Conservation (phyloP, 75 land plant genomes). For the Sequoia sempervirens region DNA sequence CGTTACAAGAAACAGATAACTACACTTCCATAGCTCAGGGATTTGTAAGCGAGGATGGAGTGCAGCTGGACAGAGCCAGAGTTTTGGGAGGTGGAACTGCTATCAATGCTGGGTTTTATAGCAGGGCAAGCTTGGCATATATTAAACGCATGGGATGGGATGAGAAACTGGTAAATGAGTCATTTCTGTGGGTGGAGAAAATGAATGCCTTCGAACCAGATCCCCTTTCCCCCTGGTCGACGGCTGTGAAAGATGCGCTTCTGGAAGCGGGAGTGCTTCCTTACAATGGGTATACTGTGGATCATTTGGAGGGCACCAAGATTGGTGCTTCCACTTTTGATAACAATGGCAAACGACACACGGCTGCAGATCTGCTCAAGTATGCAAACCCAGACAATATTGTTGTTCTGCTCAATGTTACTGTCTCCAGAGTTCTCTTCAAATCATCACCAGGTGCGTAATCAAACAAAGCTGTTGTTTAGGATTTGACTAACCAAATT, state of each 20-base stretch:
- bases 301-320: constrained; percentile 75
- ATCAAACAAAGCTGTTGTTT: no score
- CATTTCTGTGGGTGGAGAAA: constrained; percentile 75
- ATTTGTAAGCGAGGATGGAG: constrained; percentile 76
- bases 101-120: constrained; percentile 85
- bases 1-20: constrained; percentile 23
- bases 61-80: constrained; percentile 60
- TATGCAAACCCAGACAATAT: constrained; percentile 43
- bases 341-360: constrained; percentile 48
- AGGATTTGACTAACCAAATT: no score
- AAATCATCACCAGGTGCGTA: not conserved
- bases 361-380: constrained; percentile 68
- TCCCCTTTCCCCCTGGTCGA: constrained; percentile 43
- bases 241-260: constrained; percentile 56
- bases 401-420: constrained; percentile 53
- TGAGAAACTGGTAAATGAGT: constrained; percentile 46
- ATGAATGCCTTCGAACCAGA: constrained; percentile 51
- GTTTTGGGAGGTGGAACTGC: constrained; percentile 84
- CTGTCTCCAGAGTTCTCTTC: constrained; percentile 50
- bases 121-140: constrained; percentile 53
- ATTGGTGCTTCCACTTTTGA: constrained; percentile 81
- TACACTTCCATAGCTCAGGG: constrained; percentile 57
- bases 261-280: constrained; percentile 70
- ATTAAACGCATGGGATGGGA: constrained; percentile 50
- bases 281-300: constrained; percentile 58